Conservation (phyloP, 2,329 filamentous ascomycete genomes). For the Penicillium sp. region DNA sequence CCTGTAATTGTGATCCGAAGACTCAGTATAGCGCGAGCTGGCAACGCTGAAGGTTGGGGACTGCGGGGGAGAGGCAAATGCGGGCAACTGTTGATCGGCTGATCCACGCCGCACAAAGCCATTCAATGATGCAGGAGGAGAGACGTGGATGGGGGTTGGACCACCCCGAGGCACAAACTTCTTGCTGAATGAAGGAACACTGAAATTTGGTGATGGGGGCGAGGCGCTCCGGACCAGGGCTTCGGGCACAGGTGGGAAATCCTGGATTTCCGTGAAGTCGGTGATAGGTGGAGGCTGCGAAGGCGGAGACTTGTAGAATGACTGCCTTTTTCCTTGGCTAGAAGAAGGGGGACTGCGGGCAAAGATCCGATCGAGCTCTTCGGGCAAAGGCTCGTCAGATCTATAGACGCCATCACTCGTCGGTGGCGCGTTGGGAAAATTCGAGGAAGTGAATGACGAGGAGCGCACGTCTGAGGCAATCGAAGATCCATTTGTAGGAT, state of each 20-base stretch:
- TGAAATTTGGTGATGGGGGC: conserved; percentile 44
- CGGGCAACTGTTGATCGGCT: conserved; percentile 21
- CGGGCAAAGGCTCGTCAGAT: conserved; percentile 15
- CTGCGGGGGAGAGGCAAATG: conserved; percentile 34
- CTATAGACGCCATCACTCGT: conserved; percentile 10
- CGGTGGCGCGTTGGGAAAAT: conserved; percentile 20
- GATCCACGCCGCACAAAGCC: conserved; percentile 16
- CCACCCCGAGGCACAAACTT: conserved; percentile 33
- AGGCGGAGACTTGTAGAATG: conserved; percentile 20
- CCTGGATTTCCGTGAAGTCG: conserved; percentile 15
- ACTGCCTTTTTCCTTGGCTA: conserved; percentile 29
- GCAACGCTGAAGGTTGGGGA: conserved; percentile 32
- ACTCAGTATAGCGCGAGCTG: conserved; percentile 25
- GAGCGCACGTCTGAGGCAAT: conserved; percentile 16
- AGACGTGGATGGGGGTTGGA: conserved; percentile 13
- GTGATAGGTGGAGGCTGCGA: conserved; percentile 9
- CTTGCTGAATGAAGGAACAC: conserved; percentile 44
- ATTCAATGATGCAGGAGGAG: conserved; percentile 17
- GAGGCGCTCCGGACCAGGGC: conserved; percentile 32
- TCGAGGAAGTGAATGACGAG: conserved; percentile 17
- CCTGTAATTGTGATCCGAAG: conserved; percentile 27
- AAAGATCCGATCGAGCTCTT: conserved; percentile 12
- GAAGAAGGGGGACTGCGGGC: conserved; percentile 25
- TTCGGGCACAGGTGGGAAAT: conserved; percentile 28
- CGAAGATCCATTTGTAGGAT: conserved; percentile 11